Conservation (phyloP, 345 rosid genomes). For the Aurinia saxatilis region DNA sequence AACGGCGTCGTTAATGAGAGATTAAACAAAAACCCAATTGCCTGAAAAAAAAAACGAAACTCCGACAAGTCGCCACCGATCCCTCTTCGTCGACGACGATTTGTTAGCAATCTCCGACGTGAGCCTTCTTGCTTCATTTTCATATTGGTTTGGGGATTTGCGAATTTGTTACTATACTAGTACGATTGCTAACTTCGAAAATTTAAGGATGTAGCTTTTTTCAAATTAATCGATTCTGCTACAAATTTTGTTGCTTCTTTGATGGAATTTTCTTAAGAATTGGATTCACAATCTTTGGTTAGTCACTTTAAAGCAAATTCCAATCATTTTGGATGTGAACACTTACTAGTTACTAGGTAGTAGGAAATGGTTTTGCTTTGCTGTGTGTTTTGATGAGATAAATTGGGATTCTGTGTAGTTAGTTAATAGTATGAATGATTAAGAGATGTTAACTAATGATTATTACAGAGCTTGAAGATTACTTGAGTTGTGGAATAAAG, state of each 20-base stretch:
- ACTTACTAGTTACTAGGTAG: too few species aligned
- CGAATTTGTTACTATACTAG: background rate
- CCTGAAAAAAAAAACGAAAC: background rate
- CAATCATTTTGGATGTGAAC: too few species aligned
- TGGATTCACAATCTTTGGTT: background rate
- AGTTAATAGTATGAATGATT: background rate
- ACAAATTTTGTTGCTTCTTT: too few species aligned
- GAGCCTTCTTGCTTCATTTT: background rate
- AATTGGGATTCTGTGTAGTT: background rate
- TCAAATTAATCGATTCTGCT: background rate
- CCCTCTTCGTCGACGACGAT: constrained; percentile 4
- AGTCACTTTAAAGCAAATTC: too few species aligned
- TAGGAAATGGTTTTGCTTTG: background rate
- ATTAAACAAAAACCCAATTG: constrained; percentile 1
- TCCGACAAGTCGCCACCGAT: too few species aligned
- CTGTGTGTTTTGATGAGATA: background rate
- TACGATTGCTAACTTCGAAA: too few species aligned
- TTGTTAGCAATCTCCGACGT: constrained; percentile 10
- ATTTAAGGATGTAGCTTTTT: too few species aligned
- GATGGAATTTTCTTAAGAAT: too few species aligned
- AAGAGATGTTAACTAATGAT: background rate
- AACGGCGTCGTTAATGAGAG: background rate
- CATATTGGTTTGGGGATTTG: background rate
- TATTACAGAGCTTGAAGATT: constrained; percentile 11
- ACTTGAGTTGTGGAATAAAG: background rate